A percentile compares a stretch with the other conserved stretches of the same genome.
These are phyloP conservation scores for Russula dissimulans DNA, from an alignment of 768 basidiomycete species.

Conservation along the genomic window DNA sequence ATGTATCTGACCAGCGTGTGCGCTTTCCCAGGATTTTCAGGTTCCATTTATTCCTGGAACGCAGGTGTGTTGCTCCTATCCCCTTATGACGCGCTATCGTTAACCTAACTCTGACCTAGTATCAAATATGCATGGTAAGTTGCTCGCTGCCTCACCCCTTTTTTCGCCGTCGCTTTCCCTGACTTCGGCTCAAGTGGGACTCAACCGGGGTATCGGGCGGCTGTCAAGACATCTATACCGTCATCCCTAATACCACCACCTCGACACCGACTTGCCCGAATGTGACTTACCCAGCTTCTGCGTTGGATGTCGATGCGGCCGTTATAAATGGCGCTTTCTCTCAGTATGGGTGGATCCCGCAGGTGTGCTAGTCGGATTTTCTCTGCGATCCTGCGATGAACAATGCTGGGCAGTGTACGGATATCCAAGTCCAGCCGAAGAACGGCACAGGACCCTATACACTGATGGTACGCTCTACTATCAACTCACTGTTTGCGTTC, in stretches of 20 bases:
- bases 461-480: slow-evolving; percentile 35
- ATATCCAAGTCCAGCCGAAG: slow-evolving; percentile 42
- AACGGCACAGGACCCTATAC: slow-evolving; percentile 55
- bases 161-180: not conserved
- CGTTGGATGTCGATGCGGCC: slow-evolving; percentile 38
- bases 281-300: slow-evolving; percentile 34
- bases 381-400: not conserved
- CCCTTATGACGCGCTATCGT: not conserved
- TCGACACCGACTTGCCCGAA: slow-evolving; percentile 39
- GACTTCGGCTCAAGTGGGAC: slow-evolving; percentile 37
- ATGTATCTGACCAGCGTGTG: not conserved
- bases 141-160: not conserved
- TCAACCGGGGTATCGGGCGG: slow-evolving; percentile 49
- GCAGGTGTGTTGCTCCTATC: slow-evolving; percentile 28
- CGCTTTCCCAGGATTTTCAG: slow-evolving; percentile 39
- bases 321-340: slow-evolving; percentile 43
- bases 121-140: slow-evolving; percentile 60
- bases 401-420: slow-evolving; percentile 38
- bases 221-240: slow-evolving; percentile 49
- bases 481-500: not conserved
- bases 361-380: slow-evolving; percentile 28
- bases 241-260: slow-evolving; percentile 35
- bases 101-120: slow-evolving; percentile 29
- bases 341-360: slow-evolving; percentile 49
- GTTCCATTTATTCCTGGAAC: slow-evolving; percentile 55